Evolutionary conservation across 192 early-diverging fungal genomes (phyloP).

Genomic region (Coemansia sp.): DNA sequence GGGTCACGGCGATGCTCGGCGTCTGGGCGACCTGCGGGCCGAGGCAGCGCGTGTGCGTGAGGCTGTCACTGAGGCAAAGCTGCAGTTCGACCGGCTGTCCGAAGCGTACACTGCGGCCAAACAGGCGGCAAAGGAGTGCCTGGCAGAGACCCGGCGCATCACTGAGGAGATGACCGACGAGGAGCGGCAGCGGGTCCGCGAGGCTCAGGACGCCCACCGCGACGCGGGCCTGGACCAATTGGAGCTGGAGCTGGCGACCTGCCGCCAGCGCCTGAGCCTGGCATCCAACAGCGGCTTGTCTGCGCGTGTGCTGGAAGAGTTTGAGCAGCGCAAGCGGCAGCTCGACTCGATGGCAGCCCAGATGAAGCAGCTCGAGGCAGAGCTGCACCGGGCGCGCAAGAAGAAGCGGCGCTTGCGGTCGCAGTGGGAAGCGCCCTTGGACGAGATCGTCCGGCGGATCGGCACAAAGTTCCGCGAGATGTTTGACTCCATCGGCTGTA

Average conservation of each 20-base stretch:
- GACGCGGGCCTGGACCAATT: conserved; percentile 55
- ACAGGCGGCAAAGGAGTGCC: conserved; percentile 26
- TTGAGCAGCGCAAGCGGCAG: conserved; percentile 57
- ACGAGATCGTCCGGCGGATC: conserved; percentile 56
- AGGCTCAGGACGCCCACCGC: conserved; percentile 41
- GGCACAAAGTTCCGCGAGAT: conserved; percentile 62
- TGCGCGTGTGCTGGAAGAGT: conserved; percentile 57
- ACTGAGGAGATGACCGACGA: conserved; percentile 52
- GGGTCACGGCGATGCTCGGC: conserved; percentile 3
- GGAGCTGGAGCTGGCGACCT: conserved; percentile 53
- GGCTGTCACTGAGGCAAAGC: conserved; percentile 27
- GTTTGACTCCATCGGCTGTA: conserved; percentile 59
- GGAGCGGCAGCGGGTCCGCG: conserved; percentile 39
- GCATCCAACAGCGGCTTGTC: conserved; percentile 33
- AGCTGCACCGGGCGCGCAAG: conserved; percentile 25
- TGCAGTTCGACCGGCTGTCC: conserved; percentile 40
- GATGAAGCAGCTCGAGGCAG: conserved; percentile 35
- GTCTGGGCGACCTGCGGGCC: conserved; percentile 7
- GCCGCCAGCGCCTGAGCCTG: conserved; percentile 37
- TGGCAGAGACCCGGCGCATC: conserved; percentile 53
- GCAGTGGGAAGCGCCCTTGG: conserved; percentile 66
- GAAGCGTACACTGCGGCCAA: conserved; percentile 48
- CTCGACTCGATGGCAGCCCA: conserved; percentile 45
- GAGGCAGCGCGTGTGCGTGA: conserved; percentile 25
- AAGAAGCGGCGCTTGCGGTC: conserved; percentile 35